Base-by-base conservation (phyloP, 2,329 filamentous ascomycete species). In the Fusarium sp. region DNA sequence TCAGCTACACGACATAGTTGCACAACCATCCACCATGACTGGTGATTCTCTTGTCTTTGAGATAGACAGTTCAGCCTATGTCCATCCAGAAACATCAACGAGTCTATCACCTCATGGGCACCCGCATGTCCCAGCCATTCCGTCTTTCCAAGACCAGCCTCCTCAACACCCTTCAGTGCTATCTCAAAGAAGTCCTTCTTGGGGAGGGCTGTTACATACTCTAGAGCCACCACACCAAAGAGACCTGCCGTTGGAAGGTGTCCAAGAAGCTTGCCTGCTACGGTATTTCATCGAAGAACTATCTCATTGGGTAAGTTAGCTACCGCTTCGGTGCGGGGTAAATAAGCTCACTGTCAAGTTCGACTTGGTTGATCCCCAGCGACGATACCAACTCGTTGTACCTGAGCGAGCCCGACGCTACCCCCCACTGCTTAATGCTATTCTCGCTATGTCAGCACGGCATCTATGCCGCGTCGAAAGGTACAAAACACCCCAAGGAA, bases 261-360 rank as follows among this genome's bases (percentile, higher is more conserved):
- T 72, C 0, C 70, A 72, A 20, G 70, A 72, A 43, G 70, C 70
- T 0, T 72, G 66, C 7, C 53, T 72, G 0, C n/a, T 72, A 0
- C 54, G 70, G 3, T 72, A 72, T 11, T 72, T 67, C 1, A 59
- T 72, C 3, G 64, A 69, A 4, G 60, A 71, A 9, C 6, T 72
- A 0, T 65, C 70, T 0, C 65, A 70, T 1, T 72, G 69, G 70
- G 70, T 72, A 42, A 25, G 53, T 20, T 14, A n/a, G n/a, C n/a
- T n/a, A n/a, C n/a, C n/a, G n/a, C n/a, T n/a, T n/a, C n/a, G n/a
- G n/a, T n/a, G n/a, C n/a, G n/a, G n/a, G n/a, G n/a, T n/a, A n/a
- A n/a, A 0, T 4, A 9, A 3, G 2, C 18, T 54, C 4, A 43
- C 3, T 2, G 0, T 2, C 2, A 2, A 72, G 69, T 72, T 72